phyloP scores from a whole-genome alignment of 164 flowering plant species.

The Berberis vulgaris region DNA sequence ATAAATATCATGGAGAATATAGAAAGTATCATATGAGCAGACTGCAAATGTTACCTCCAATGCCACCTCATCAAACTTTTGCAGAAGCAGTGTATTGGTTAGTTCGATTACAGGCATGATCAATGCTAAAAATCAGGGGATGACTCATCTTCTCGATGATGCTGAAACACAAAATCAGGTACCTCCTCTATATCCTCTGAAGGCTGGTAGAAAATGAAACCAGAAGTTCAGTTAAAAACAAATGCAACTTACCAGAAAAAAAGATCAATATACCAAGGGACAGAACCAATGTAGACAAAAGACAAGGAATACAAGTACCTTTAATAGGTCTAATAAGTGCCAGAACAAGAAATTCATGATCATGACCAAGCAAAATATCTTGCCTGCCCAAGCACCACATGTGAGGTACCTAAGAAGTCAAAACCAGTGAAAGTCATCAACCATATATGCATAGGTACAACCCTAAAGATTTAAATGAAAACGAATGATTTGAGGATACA shows the following conservation, averaged over 20 bases:
- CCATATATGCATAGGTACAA: neutral
- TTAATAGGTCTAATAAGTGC: slow-evolving; percentile 54
- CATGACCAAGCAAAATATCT: slow-evolving; percentile 88
- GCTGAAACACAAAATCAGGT: slow-evolving; percentile 28
- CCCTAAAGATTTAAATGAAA: neutral
- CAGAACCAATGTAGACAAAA: neutral
- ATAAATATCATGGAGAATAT: too few relatives aligned
- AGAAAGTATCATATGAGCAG: too few relatives aligned
- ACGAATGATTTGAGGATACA: neutral
- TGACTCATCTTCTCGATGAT: slow-evolving; percentile 11
- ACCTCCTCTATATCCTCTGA: slow-evolving; percentile 62
- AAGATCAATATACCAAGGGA: neutral
- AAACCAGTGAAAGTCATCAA: neutral
- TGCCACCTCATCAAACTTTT: too few relatives aligned
- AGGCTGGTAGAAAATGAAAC: slow-evolving; percentile 33
- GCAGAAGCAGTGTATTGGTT: too few relatives aligned
- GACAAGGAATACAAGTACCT: slow-evolving; percentile 34
- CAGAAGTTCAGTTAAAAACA: neutral
- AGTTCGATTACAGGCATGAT: too few relatives aligned
- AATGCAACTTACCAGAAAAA: neutral
- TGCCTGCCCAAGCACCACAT: slow-evolving; percentile 97
- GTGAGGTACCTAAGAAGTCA: slow-evolving; percentile 51
- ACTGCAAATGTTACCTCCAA: too few relatives aligned
- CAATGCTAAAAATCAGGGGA: neutral
- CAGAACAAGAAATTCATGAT: slow-evolving; percentile 71